A percentile compares a stretch with the other conserved stretches of the same genome.
Evolutionary conservation across 2,329 filamentous ascomycete genomes (phyloP).

Genomic region (Fusarium sp.): DNA sequence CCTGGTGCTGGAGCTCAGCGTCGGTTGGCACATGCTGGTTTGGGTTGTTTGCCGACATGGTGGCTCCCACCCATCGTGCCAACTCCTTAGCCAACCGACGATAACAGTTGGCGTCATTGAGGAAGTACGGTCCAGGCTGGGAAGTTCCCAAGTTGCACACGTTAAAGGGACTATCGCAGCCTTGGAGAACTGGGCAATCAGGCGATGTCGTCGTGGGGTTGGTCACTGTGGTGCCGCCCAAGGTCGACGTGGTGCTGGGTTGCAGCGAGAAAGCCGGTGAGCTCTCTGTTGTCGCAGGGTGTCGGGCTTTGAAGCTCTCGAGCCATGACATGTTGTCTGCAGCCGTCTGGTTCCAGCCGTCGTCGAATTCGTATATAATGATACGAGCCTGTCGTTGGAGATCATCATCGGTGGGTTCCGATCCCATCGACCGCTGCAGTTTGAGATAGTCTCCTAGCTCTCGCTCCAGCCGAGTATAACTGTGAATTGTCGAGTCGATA

Average conservation of each 20-base stretch:
- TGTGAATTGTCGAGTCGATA: constrained; percentile 68
- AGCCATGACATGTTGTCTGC: constrained; percentile 65
- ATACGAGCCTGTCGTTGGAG: constrained; percentile 65
- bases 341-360: constrained; percentile 69
- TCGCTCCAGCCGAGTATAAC: constrained; percentile 62
- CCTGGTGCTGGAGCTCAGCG: constrained; percentile 69
- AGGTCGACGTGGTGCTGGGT: constrained; percentile 28
- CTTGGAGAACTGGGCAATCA: constrained; percentile 20
- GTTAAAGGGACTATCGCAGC: constrained; percentile 6
- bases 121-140: constrained; percentile 52
- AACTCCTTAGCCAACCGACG: constrained; percentile 63
- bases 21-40: constrained; percentile 66
- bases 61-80: constrained; percentile 59
- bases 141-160: constrained; percentile 15
- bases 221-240: constrained; percentile 25
- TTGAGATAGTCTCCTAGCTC: constrained; percentile 63
- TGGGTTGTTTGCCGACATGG: constrained; percentile 67
- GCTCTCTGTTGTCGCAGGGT: constrained; percentile 43
- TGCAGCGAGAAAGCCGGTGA: constrained; percentile 41
- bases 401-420: constrained; percentile 61
- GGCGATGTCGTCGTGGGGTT: constrained; percentile 28
- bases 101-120: constrained; percentile 69
- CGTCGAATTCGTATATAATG: constrained; percentile 68
- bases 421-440: constrained; percentile 54
- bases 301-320: constrained; percentile 59